These are phyloP conservation scores for Sugiyamaella qingdaonensis DNA, from an alignment of 805 yeast species.

Conservation along the genomic window DNA sequence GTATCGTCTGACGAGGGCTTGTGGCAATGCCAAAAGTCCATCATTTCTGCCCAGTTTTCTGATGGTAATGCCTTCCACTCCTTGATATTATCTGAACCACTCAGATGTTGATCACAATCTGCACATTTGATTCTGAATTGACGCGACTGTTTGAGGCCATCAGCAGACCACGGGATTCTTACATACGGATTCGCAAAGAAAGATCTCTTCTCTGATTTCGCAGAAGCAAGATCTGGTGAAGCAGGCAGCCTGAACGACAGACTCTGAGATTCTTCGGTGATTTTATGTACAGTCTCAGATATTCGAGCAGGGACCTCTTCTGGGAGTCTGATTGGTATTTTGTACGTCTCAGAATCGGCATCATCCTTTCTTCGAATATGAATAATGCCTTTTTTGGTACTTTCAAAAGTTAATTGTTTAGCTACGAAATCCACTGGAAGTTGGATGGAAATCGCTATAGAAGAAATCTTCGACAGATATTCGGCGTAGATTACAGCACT, in stretches of 20 bases:
- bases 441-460: constrained; percentile 20
- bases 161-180: constrained; percentile 20
- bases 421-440: constrained; percentile 12
- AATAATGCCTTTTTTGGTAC: constrained; percentile 12
- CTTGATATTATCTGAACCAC: constrained; percentile 5
- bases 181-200: constrained; percentile 8
- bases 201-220: neutral
- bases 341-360: neutral
- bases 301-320: constrained; percentile 15
- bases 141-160: neutral
- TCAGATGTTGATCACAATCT: constrained; percentile 4
- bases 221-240: constrained; percentile 13
- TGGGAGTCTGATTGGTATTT: constrained; percentile 12
- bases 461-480: constrained; percentile 21
- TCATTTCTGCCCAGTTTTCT: constrained; percentile 88
- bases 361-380: neutral
- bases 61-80: constrained; percentile 68
- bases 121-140: constrained; percentile 2
- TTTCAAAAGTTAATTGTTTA: constrained; percentile 12
- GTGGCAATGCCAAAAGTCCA: constrained; percentile 98
- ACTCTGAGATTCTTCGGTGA: constrained; percentile 3
- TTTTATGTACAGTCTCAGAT: constrained; percentile 3
- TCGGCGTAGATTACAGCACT: constrained; percentile 20
- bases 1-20: constrained; percentile 31
- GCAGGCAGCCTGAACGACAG: constrained; percentile 22